phyloP scores from a whole-genome alignment of 1,139 yeast species.

The Lodderomyces oxycetoniae region DNA sequence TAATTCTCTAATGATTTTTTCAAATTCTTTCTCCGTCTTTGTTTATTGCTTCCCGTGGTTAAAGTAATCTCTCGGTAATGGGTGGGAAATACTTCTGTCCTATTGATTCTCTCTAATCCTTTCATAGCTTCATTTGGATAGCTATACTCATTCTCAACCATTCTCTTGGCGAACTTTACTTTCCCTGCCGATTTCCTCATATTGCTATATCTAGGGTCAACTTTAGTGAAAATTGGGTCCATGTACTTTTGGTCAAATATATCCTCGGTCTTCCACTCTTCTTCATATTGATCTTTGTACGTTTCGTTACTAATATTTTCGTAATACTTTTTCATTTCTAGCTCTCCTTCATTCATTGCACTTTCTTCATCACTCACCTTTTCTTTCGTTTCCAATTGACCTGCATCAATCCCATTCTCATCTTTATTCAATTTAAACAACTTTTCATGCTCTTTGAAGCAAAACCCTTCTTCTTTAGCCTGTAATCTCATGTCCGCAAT shows the following conservation, averaged over 20 bases:
- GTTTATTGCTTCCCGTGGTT: constrained; percentile 24
- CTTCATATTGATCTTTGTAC: constrained; percentile 10
- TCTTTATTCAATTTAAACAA: not conserved
- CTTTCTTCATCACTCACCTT: constrained; percentile 7
- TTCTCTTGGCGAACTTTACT: too few species aligned
- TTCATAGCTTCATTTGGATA: constrained; percentile 8
- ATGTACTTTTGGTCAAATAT: not conserved
- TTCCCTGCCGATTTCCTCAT: constrained; percentile 10
- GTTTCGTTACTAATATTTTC: constrained; percentile 10
- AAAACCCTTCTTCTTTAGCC: constrained; percentile 34
- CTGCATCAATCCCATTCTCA: not conserved
- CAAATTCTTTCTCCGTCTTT: constrained; percentile 23
- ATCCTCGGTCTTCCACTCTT: constrained; percentile 1
- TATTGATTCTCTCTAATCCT: constrained; percentile 5
- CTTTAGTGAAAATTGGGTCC: constrained; percentile 7
- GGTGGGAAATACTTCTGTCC: constrained; percentile 10
- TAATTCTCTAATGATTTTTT: constrained; percentile 17
- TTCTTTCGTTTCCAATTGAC: constrained; percentile 1
- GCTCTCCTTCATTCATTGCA: not conserved
- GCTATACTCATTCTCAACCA: constrained; percentile 8
- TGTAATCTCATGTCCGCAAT: constrained; percentile 34
- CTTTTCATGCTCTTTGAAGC: constrained; percentile 14
- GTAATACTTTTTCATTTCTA: constrained; percentile 6
- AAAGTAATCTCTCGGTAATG: constrained; percentile 20
- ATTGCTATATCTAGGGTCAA: constrained; percentile 14